A percentile compares a stretch with the other conserved stretches of the same genome.
Evolutionary conservation across 768 basidiomycete genomes (phyloP).

Genomic region (Macrolepiota fuliginosa): DNA sequence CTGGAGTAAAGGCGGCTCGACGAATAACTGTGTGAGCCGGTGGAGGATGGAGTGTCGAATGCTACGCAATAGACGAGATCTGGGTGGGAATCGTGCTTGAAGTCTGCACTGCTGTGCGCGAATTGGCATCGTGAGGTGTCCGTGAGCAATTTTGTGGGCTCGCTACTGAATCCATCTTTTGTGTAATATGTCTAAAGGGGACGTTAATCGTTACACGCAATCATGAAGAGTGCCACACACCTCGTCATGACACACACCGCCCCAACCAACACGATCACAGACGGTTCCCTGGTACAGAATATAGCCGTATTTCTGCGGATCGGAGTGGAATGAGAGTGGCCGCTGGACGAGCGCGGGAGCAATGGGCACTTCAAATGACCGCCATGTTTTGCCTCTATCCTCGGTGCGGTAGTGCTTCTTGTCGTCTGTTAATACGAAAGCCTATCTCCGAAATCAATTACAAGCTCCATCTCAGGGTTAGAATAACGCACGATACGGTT

Average conservation of each 20-base stretch:
- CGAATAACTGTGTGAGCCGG: constrained; percentile 48
- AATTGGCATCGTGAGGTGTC: constrained; percentile 85
- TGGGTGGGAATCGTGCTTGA: constrained; percentile 71
- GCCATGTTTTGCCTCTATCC: constrained; percentile 88
- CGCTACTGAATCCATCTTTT: constrained; percentile 71
- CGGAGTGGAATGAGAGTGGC: constrained; percentile 88
- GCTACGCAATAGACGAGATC: constrained; percentile 90
- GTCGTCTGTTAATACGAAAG: constrained; percentile 79
- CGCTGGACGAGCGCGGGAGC: constrained; percentile 53
- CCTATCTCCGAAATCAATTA: constrained; percentile 42
- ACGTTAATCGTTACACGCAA: constrained; percentile 8
- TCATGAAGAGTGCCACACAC: constrained; percentile 34
- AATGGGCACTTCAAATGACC: constrained; percentile 66
- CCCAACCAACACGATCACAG: constrained; percentile 59
- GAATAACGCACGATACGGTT: constrained; percentile 59
- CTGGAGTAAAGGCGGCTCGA: constrained; percentile 78
- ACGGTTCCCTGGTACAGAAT: constrained; percentile 77
- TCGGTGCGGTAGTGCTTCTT: constrained; percentile 83
- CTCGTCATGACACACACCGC: constrained; percentile 66
- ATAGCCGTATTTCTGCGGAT: constrained; percentile 62
- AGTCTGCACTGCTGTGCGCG: constrained; percentile 82
- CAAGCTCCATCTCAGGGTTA: not conserved
- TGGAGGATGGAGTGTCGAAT: constrained; percentile 58
- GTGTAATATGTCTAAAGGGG: constrained; percentile 81
- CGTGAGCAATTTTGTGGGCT: constrained; percentile 54